These are phyloP conservation scores for Lepraria neglecta DNA, from an alignment of 495 filamentous ascomycete genomes.

Conservation along the genomic window DNA sequence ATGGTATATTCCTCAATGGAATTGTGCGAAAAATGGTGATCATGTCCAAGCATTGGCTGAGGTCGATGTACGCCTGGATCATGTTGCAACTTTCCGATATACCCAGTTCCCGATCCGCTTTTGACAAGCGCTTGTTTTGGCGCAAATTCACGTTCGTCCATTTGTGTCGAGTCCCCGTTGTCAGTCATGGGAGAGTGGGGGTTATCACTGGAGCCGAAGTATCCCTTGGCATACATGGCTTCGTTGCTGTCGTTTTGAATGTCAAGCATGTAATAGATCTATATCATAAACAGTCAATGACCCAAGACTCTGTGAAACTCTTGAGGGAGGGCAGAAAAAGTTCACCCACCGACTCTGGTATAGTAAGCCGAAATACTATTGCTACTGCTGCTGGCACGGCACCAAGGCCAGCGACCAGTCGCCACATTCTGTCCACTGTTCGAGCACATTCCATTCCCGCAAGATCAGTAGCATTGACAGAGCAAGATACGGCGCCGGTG, in stretches of 20 bases:
- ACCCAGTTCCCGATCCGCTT: not conserved
- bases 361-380: conserved; percentile 51
- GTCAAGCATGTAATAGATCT: conserved; percentile 48
- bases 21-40: not conserved
- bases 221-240: conserved; percentile 25
- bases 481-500: conserved; percentile 9
- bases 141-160: conserved; percentile 3
- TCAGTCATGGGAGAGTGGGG: not conserved
- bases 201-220: conserved; percentile 23
- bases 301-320: not conserved
- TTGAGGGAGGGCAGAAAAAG: not conserved
- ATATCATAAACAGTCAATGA: not conserved
- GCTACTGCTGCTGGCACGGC: conserved; percentile 55
- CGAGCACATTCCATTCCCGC: conserved; percentile 24
- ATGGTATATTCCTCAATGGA: not conserved
- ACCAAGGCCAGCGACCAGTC: conserved; percentile 54
- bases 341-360: conserved; percentile 48
- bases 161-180: conserved; percentile 1
- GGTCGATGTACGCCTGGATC: conserved; percentile 29
- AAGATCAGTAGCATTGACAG: conserved; percentile 29
- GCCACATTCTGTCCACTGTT: conserved; percentile 49
- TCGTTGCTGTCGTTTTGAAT: conserved; percentile 37
- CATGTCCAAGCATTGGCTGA: conserved; percentile 7
- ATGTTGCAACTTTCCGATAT: conserved; percentile 12
- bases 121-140: conserved; percentile 13